A percentile compares a stretch with the other conserved stretches of the same genome.
These are phyloP conservation scores for Aspergillus thermomutatus DNA, from an alignment of 2,329 filamentous ascomycete genomes.

Conservation along the genomic window DNA sequence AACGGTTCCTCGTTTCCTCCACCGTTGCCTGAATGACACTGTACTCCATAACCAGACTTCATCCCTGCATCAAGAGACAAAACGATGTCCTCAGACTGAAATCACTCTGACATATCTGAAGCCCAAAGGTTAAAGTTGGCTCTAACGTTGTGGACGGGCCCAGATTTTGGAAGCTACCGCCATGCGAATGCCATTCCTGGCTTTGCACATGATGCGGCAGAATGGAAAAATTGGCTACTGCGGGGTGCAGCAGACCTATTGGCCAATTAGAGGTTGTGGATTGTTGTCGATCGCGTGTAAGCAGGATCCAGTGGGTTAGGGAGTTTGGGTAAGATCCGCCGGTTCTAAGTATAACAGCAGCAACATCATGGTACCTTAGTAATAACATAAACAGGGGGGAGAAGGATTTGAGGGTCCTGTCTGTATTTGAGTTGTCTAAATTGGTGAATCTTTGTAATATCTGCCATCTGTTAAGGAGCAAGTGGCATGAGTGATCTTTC, in stretches of 20 bases:
- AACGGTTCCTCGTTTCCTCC: background rate
- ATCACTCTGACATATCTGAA: background rate
- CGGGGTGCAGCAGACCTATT: slow-evolving; percentile 14
- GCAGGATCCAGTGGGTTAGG: background rate
- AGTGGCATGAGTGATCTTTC: too few relatives aligned
- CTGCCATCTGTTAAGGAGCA: too few relatives aligned
- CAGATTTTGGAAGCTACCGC: background rate
- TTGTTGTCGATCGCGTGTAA: background rate
- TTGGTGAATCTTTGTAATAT: too few relatives aligned
- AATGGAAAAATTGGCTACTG: slow-evolving; percentile 2
- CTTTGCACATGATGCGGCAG: background rate
- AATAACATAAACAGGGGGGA: too few relatives aligned
- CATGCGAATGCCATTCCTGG: background rate
- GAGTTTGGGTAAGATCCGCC: background rate
- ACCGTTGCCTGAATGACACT: background rate
- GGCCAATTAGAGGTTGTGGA: slow-evolving; percentile 6
- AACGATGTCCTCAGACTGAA: background rate
- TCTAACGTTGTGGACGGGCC: background rate
- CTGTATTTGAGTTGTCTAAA: too few relatives aligned
- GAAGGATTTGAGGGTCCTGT: too few relatives aligned
- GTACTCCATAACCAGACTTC: too few relatives aligned
- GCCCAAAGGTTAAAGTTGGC: background rate
- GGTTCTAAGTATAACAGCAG: too few relatives aligned
- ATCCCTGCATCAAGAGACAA: background rate
- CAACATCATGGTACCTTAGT: too few relatives aligned